Evolutionary conservation across 2,329 filamentous ascomycete genomes (phyloP).

Genomic region (Sporothrix inflata): DNA sequence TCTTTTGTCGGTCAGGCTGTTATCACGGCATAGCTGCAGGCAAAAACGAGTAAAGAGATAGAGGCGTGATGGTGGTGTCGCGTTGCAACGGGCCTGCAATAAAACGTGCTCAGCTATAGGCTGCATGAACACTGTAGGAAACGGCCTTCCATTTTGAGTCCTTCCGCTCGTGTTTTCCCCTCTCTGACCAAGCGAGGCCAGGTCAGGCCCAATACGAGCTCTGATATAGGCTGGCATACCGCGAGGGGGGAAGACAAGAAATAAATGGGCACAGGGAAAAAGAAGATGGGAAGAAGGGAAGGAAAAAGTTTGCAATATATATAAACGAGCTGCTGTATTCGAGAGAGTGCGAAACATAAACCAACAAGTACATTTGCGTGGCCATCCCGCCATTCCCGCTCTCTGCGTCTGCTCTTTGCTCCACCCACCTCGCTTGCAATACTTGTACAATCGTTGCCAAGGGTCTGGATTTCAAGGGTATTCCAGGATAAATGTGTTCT

Average conservation of each 20-base stretch:
- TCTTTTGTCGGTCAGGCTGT: not conserved
- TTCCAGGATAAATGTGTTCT: not conserved
- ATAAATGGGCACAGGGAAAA: not conserved
- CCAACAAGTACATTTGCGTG: not conserved
- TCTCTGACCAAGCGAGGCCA: not conserved
- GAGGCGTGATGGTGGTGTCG: not conserved
- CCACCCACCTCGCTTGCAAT: not conserved
- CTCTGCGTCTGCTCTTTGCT: not conserved
- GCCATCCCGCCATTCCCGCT: not conserved
- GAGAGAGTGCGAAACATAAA: not conserved
- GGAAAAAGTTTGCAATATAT: not conserved
- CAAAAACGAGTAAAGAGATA: not conserved
- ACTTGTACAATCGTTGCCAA: not conserved
- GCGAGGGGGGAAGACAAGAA: not conserved
- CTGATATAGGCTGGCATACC: not conserved
- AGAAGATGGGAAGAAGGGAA: not conserved
- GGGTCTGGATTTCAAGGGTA: not conserved
- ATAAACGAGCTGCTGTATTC: not conserved
- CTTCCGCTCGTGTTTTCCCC: not conserved
- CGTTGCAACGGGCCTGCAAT: not conserved
- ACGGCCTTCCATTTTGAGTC: slow-evolving; percentile 11
- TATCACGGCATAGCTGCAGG: slow-evolving; percentile 17
- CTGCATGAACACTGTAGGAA: not conserved
- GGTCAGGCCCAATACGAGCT: not conserved
- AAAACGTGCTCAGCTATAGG: slow-evolving; percentile 8